Base-by-base conservation (phyloP, 225 moss, liverwort and hornwort species). In the Pseudoscleropodium purum region DNA sequence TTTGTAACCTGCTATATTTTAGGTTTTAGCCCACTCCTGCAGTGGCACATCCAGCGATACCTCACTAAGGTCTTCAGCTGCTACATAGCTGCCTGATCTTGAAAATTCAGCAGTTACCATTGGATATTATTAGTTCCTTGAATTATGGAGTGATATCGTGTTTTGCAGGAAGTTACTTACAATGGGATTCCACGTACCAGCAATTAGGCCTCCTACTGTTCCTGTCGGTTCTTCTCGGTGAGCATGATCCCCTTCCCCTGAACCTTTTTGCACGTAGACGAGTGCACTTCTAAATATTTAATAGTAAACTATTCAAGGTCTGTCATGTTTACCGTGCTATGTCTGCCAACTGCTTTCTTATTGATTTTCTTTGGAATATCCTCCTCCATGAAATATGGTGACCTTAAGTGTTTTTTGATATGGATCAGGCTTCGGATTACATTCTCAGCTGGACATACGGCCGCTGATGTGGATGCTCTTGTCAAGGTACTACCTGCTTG, bases 171-270 rank as follows among this genome's bases (percentile, higher is more conserved):
- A 95, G 83, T 88, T 99, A 84, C 92, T 99, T 21, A 96, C 83
- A 81, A 91, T 93, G 86, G 97, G 99, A 67, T 99, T 99, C 82
- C 99, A 99, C 89, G 99, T 97, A 39, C 95, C 97, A 81, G 96
- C 99, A 63, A 99, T 99, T 36, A 92, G 99, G 67, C 99, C 99
- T 89, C 99, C 99, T 13, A 96, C 97, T 73, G 99, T 99, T 56
- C 94, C 97, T 84, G 91, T 94, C 47, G 95, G 96, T 85, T 94
- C 99, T 79, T 97, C 99, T 80, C 95, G 99, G 99, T 99, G 87
- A 90, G 91, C 56, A 36, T 89, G 81, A 82, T 65, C 45, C 54
- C 62, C 87, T 87, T 74, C 45, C 75, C 36, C 51, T 83, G 74
- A 88, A 79, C 36, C 85, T 72, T 68, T 82, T 18, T 73, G 73